Conservation (phyloP, 148 eudicot genomes). For the Vaccinium darrowii region DNA sequence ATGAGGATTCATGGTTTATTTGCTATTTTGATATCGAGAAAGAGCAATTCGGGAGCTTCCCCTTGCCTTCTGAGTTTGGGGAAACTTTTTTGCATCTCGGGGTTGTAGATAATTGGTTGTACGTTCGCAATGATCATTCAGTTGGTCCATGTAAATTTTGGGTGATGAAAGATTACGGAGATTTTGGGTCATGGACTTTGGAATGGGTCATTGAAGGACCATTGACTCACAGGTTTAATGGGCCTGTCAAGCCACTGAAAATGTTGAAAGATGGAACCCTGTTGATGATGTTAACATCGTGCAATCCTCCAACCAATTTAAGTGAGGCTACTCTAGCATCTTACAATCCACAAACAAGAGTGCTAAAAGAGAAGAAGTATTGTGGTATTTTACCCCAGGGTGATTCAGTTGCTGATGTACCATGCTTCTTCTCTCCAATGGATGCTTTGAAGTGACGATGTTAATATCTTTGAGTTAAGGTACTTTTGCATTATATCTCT, state of each 20-base stretch:
- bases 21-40: neutral
- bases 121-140: neutral
- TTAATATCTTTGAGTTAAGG: neutral
- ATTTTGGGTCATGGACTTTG: neutral
- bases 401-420: neutral
- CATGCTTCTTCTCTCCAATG: no score
- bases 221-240: neutral
- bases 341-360: neutral
- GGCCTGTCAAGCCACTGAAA: neutral
- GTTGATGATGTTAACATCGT: neutral
- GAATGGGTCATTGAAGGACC: neutral
- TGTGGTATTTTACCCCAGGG: neutral
- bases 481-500: neutral
- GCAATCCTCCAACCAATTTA: no score
- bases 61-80: neutral
- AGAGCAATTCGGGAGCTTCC: neutral
- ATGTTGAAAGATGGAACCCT: neutral
- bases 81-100: neutral
- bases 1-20: neutral
- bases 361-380: neutral
- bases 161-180: neutral
- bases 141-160: neutral
- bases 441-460: neutral
- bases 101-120: neutral
- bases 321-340: neutral